Base-by-base conservation (phyloP, 148 eudicot species). In the Chenopodium quinoa region DNA sequence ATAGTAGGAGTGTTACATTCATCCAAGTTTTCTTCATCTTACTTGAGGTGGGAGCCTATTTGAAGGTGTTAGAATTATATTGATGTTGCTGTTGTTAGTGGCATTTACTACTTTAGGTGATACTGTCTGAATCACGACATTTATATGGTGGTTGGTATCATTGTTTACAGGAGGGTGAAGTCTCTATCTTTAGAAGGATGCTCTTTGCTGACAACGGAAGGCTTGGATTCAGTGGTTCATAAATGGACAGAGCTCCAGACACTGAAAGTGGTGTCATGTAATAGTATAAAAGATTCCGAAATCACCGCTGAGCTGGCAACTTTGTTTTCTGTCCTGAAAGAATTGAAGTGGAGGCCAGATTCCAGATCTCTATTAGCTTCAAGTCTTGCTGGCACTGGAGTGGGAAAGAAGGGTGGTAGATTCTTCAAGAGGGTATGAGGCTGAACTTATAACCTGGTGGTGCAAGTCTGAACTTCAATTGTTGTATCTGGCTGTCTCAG, bases 291-390 rank as follows among this genome's bases (percentile, higher is more conserved):
- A 83, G 98, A 90, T 78, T 84, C 93, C 40, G 95, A 91, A 75
- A 88, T 93, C 67, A 88, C 99, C 73, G 86, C 97, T 29, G 92
- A 89, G 63, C 81, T 96, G 79, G 99, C 99, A 34, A 84, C 87
- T 50, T 77, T 93, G 76, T 93, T 96, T 85, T 91, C 91, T 65
- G 86, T 79, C 78, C 92, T 96, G 77, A 93, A 93, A 85, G 98
- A 92, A 88, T 79, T 96, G 81, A 96, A 91, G 77, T 96, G 99
- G 99, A 82, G 92, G 77, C 99, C 99, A 65, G 97, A 92, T 93
- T 86, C 99, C 75, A 89, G 82, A 80, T 93, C 97, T 82, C 78
- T 92, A 50, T 85, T 96, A 20, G 78, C 90, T 20, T 89, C 94
- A 78, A 88, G 94, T 85, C 97, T 96, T 80, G 88, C 82, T 23